Percentiles rank a stretch among this genome's conserved stretches.
phyloP scores from a whole-genome alignment of 1,284 basidiomycete genomes.

The Ganoderma leucocontextum region DNA sequence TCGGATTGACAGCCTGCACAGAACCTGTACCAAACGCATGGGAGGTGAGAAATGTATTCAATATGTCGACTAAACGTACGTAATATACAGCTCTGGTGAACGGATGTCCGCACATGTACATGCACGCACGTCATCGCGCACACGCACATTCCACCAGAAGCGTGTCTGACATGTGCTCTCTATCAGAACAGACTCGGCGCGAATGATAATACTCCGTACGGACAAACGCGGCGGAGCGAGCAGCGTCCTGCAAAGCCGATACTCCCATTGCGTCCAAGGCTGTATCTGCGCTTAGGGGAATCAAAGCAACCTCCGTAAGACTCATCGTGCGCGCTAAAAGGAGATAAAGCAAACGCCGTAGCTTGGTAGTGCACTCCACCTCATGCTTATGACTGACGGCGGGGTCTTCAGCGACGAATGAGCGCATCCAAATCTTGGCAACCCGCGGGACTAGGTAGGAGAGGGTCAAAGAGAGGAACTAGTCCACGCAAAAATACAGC shows the following conservation, averaged over 20 bases:
- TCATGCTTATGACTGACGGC: not conserved
- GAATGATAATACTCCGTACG: not conserved
- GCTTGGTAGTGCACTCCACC: slow-evolving; percentile 18
- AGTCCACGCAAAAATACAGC: slow-evolving; percentile 18
- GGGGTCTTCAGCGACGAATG: not conserved
- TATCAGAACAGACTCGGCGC: not conserved
- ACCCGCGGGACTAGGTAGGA: not conserved
- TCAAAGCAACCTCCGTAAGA: slow-evolving; percentile 21
- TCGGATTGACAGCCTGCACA: slow-evolving; percentile 11
- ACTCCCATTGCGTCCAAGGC: not conserved
- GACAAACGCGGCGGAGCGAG: no score
- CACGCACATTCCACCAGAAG: slow-evolving; percentile 5
- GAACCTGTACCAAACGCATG: slow-evolving; percentile 2
- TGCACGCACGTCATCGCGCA: not conserved
- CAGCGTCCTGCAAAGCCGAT: not conserved
- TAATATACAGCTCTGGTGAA: slow-evolving; percentile 4
- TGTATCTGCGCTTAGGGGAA: slow-evolving; percentile 20
- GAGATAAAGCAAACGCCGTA: slow-evolving; percentile 20
- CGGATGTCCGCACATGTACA: not conserved
- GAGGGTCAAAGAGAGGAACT: slow-evolving; percentile 20
- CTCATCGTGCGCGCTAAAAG: slow-evolving; percentile 5
- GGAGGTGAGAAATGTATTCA: slow-evolving; percentile 4
- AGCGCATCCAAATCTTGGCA: not conserved
- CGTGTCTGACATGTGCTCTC: not conserved
- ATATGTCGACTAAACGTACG: not conserved